These are phyloP conservation scores for Letharia lupina DNA, from an alignment of 495 filamentous ascomycete genomes.

Conservation along the genomic window DNA sequence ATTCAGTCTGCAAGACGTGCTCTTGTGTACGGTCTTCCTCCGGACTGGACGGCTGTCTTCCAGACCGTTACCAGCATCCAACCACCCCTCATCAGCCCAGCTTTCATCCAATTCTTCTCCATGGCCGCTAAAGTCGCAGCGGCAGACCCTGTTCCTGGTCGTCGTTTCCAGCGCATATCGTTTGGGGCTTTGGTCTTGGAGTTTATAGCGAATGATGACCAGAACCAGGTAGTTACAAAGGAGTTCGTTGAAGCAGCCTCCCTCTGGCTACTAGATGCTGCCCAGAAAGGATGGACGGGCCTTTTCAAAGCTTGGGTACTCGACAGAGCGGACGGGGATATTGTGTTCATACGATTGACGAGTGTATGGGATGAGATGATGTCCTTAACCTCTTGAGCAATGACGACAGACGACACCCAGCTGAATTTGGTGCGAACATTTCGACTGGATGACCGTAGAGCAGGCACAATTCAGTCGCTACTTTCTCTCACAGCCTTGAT, in stretches of 20 bases:
- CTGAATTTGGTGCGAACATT: background rate
- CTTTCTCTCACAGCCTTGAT: background rate
- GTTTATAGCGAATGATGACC: background rate
- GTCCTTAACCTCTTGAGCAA: background rate
- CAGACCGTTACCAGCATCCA: background rate
- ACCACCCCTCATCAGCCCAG: background rate
- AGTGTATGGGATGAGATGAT: background rate
- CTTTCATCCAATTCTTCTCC: background rate
- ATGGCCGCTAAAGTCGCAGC: background rate
- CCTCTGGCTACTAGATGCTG: slow-evolving; percentile 1
- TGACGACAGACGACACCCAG: background rate
- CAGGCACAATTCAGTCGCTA: background rate
- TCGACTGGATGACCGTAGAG: too few species aligned
- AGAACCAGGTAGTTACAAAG: background rate
- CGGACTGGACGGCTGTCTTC: background rate
- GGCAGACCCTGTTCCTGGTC: background rate
- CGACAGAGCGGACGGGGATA: background rate
- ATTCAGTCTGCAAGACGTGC: background rate
- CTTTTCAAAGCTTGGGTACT: slow-evolving; percentile 4
- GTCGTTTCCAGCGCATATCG: background rate
- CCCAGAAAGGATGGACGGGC: slow-evolving; percentile 2
- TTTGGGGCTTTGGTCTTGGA: background rate
- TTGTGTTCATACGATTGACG: background rate
- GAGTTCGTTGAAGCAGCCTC: slow-evolving; percentile 1
- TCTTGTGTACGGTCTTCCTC: background rate